Evolutionary conservation across 495 filamentous ascomycete species (phyloP), one percentile per base, ranked within the genome.

Genomic region (Cercophora samala): DNA sequence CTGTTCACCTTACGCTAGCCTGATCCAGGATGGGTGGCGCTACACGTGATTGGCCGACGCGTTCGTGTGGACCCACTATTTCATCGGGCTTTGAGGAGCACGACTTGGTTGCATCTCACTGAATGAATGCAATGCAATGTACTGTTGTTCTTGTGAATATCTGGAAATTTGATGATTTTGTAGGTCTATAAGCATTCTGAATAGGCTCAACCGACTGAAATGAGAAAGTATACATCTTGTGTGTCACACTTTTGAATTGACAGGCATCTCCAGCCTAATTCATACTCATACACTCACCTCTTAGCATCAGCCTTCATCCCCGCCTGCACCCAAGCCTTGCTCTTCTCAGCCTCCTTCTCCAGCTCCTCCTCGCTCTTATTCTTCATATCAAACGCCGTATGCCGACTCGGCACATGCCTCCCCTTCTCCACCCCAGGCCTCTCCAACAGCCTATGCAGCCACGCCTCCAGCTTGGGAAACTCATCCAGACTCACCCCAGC

Each of bases 361-460:
- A 83, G 72, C 63, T 82, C 75, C 64, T 80, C 77, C 13, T 78
- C 66, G 21, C 77, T 82, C 68, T 72, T 26, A 21, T 79, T 78
- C 63, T 75, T 64, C 25, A 73, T 25, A n/a, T 83, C 79, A 68
- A 86, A 85, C 24, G 91, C 85, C n/a, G 70, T 87, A 74, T 91
- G 88, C 58, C 74, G 82, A 23, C 82, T 78, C 0, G 93, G 94
- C 19, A 97, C 89, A 81, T 96, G 84, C 0, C 87, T 78, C 0
- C 93, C 93, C 79, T 88, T 93, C 80, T 93, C 86, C 3, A 91
- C 82, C 0, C 82, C 94, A 3, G 87, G 85, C 2, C 92, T 81
- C 60, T 82, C 80, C 5, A 86, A 74, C 80, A 97, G 82, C 26
- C 80, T 77, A 58, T 90, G 78, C 32, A 87, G 76, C 83, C 92